Evolutionary conservation across 2,329 filamentous ascomycete species (phyloP).

Genomic region (Arthrobotrys pseudoclavata): DNA sequence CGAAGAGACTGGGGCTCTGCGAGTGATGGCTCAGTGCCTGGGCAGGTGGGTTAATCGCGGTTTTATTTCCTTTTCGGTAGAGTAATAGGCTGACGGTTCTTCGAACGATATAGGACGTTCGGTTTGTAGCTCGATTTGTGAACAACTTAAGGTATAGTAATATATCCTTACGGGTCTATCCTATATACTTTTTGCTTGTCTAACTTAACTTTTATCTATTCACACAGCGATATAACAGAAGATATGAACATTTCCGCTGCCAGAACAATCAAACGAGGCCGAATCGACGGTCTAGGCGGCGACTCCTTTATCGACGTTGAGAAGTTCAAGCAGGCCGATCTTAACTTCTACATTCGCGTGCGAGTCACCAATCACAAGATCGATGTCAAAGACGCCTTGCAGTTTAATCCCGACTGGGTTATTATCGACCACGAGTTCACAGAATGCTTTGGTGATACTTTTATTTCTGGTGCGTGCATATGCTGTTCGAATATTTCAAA

Average conservation of each 20-base stretch:
- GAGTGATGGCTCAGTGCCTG: constrained; percentile 43
- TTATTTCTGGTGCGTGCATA: constrained; percentile 62
- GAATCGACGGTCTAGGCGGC: constrained; percentile 64
- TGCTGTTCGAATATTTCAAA: neutral
- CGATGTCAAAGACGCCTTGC: constrained; percentile 61
- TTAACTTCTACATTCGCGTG: constrained; percentile 64
- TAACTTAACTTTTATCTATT: constrained; percentile 61
- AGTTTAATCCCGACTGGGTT: constrained; percentile 61
- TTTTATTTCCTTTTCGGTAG: neutral
- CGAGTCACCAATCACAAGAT: constrained; percentile 64
- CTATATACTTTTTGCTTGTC: constrained; percentile 51
- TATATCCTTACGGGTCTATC: constrained; percentile 13
- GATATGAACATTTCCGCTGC: constrained; percentile 66
- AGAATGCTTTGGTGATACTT: constrained; percentile 63
- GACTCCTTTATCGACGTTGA: constrained; percentile 55
- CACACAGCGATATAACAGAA: constrained; percentile 65
- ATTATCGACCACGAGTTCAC: constrained; percentile 55
- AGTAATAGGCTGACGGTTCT: neutral
- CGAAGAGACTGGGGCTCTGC: constrained; percentile 50
- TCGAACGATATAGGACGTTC: constrained; percentile 20
- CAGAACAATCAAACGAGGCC: constrained; percentile 66
- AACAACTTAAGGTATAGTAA: constrained; percentile 39
- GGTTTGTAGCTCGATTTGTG: constrained; percentile 46
- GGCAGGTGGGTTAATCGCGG: constrained; percentile 18
- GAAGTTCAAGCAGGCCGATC: constrained; percentile 63